Evolutionary conservation across 2,329 filamentous ascomycete species (phyloP).

Genomic region (Aspergillus sergii): DNA sequence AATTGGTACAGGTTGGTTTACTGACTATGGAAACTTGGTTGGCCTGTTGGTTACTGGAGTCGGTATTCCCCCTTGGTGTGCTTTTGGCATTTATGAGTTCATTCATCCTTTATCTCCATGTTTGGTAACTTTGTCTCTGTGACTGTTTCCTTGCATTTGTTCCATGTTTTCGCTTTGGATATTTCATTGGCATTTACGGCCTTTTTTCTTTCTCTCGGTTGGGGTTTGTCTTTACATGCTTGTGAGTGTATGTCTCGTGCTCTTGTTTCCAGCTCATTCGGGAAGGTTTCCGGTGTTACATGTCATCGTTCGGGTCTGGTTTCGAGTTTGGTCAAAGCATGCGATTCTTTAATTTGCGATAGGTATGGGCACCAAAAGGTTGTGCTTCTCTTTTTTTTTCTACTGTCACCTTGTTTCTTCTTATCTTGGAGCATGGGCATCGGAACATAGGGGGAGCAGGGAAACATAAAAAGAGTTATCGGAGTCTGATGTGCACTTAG

Average conservation of each 20-base stretch:
- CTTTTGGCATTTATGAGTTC: slow-evolving; percentile 21
- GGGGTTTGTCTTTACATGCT: slow-evolving; percentile 20
- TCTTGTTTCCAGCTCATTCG: slow-evolving; percentile 22
- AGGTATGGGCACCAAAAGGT: slow-evolving; percentile 21
- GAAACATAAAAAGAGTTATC: slow-evolving; percentile 28
- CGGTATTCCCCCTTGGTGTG: slow-evolving; percentile 27
- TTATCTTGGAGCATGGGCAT: slow-evolving; percentile 17
- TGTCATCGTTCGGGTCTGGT: slow-evolving; percentile 22
- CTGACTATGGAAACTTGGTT: slow-evolving; percentile 32
- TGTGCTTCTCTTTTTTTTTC: slow-evolving; percentile 10
- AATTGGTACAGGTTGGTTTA: slow-evolving; percentile 33
- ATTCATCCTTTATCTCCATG: slow-evolving; percentile 13
- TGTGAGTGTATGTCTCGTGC: slow-evolving; percentile 20
- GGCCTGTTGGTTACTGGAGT: slow-evolving; percentile 36
- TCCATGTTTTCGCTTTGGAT: slow-evolving; percentile 7
- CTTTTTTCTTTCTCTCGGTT: slow-evolving; percentile 7
- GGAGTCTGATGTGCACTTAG: slow-evolving; percentile 26
- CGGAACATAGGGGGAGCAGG: slow-evolving; percentile 22
- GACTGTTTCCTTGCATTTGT: slow-evolving; percentile 5
- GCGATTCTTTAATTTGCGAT: slow-evolving; percentile 14
- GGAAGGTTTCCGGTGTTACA: slow-evolving; percentile 24
- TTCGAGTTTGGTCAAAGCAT: slow-evolving; percentile 20
- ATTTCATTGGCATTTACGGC: slow-evolving; percentile 8
- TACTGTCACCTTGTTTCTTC: neutral
- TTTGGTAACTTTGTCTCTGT: neutral